These are phyloP conservation scores for Globisporangium middletonii DNA, from an alignment of 352 stramenopile genomes.

Conservation along the genomic window DNA sequence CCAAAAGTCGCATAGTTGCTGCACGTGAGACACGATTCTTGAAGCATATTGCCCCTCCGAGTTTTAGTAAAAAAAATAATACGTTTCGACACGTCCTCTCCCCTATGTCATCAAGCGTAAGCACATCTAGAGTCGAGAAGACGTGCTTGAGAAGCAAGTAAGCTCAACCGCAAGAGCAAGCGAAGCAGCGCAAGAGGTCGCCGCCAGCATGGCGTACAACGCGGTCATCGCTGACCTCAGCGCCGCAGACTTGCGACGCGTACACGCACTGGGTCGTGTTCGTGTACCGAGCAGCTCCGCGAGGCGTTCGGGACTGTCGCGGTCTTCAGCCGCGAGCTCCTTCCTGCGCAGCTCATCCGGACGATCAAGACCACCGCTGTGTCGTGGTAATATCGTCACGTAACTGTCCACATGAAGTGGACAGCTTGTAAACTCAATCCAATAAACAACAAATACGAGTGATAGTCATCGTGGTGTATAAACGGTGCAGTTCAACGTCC, in stretches of 20 bases:
- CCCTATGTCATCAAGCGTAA: too few relatives aligned
- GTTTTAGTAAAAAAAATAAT: too few relatives aligned
- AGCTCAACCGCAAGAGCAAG: too few relatives aligned
- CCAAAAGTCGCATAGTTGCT: too few relatives aligned
- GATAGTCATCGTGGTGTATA: background rate
- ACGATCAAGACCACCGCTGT: conserved; percentile 40
- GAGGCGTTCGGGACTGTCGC: conserved; percentile 38
- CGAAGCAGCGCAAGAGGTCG: too few relatives aligned
- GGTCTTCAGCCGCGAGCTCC: conserved; percentile 39
- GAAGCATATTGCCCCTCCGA: too few relatives aligned
- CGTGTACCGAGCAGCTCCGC: conserved; percentile 31
- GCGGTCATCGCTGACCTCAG: conserved; percentile 10
- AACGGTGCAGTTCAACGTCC: background rate
- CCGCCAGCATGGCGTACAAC: conserved; percentile 1
- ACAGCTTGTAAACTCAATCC: background rate
- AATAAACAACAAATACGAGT: background rate
- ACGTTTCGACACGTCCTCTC: too few relatives aligned
- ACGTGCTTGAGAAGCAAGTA: too few relatives aligned
- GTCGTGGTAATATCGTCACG: conserved; percentile 17
- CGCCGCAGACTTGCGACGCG: conserved; percentile 2
- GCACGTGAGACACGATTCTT: too few relatives aligned
- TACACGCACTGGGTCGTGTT: conserved; percentile 37
- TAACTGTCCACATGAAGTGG: background rate
- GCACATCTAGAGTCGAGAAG: too few relatives aligned
- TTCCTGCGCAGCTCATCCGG: conserved; percentile 38